phyloP scores from a whole-genome alignment of 2,329 filamentous ascomycete genomes.

The Niveomyces coronatus region DNA sequence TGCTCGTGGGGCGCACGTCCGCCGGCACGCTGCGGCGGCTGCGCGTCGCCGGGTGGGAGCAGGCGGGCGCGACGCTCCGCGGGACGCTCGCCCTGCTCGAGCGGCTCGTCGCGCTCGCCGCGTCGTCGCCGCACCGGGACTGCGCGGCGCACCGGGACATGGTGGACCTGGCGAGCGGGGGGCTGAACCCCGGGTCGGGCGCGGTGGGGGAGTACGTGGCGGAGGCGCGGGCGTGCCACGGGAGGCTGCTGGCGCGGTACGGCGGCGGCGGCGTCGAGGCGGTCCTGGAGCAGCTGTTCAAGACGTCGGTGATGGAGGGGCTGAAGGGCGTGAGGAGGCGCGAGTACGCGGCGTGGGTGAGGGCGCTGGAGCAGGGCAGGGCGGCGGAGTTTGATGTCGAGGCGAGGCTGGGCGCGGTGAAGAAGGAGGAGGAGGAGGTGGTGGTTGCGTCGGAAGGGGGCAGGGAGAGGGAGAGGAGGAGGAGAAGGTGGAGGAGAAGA shows the following conservation, averaged over 20 bases:
- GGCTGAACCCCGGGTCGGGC: not conserved
- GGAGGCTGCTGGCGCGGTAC: conserved; percentile 6
- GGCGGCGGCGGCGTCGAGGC: conserved; percentile 5
- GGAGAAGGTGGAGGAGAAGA: no score
- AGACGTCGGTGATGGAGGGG: conserved; percentile 5
- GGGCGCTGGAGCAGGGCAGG: not conserved
- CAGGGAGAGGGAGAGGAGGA: no score
- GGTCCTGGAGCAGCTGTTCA: conserved; percentile 8
- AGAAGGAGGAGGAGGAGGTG: no score
- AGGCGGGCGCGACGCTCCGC: not conserved
- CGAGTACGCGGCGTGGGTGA: not conserved
- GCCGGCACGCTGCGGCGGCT: not conserved
- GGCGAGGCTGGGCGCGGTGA: no score
- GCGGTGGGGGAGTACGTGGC: not conserved
- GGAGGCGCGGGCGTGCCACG: conserved; percentile 3
- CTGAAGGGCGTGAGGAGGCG: not conserved
- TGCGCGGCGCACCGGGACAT: conserved; percentile 6
- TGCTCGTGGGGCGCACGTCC: not conserved
- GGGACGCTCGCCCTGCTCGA: conserved; percentile 4
- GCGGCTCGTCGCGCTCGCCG: conserved; percentile 1
- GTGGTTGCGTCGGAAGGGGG: no score
- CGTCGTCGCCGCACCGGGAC: conserved; percentile 1
- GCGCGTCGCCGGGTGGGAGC: not conserved
- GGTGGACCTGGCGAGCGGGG: not conserved
- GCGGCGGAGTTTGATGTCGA: not conserved